Percentiles rank a stretch among this genome's conserved stretches.
phyloP scores from a whole-genome alignment of 108 stramenopile species.

The Mediolabrus comicus region DNA sequence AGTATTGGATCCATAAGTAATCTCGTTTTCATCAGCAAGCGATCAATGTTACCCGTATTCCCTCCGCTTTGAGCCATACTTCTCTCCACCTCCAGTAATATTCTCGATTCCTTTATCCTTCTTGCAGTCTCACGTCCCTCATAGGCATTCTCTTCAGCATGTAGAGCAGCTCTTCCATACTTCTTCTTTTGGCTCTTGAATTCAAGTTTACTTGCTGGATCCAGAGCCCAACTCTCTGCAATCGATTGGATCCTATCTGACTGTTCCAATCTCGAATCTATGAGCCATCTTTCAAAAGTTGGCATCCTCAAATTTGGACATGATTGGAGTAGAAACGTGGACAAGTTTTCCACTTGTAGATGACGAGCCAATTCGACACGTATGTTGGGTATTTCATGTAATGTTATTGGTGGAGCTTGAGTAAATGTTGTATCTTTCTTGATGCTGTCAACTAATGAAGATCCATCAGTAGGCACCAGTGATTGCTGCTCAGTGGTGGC shows the following conservation, averaged over 20 bases:
- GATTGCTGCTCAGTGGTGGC: no score
- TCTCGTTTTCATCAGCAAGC: background rate
- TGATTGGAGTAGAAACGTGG: slow-evolving; percentile 49
- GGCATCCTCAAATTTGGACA: slow-evolving; percentile 64
- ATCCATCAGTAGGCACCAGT: background rate
- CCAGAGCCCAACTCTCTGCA: slow-evolving; percentile 1
- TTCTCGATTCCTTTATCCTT: slow-evolving; percentile 11
- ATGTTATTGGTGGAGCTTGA: slow-evolving; percentile 8
- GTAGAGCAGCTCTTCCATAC: slow-evolving; percentile 14
- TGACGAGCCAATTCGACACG: slow-evolving; percentile 67
- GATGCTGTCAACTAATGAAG: background rate
- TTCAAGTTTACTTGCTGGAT: slow-evolving; percentile 4
- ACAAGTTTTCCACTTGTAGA: slow-evolving; percentile 56
- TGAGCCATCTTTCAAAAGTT: slow-evolving; percentile 70
- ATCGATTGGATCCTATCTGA: slow-evolving; percentile 15
- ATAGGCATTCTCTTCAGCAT: slow-evolving; percentile 1
- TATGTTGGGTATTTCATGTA: slow-evolving; percentile 50
- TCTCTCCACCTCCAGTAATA: slow-evolving; percentile 8
- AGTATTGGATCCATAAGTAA: slow-evolving; percentile 43
- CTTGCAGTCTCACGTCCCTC: slow-evolving; percentile 4
- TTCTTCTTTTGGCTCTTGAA: slow-evolving; percentile 11
- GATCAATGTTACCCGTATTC: background rate
- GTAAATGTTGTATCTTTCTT: background rate
- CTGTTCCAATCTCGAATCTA: slow-evolving; percentile 76
- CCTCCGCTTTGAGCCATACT: background rate